Percentiles rank a stretch among this genome's conserved stretches.
These are phyloP conservation scores for Podila minutissima DNA, from an alignment of 192 early-diverging fungal species.

Conservation along the genomic window DNA sequence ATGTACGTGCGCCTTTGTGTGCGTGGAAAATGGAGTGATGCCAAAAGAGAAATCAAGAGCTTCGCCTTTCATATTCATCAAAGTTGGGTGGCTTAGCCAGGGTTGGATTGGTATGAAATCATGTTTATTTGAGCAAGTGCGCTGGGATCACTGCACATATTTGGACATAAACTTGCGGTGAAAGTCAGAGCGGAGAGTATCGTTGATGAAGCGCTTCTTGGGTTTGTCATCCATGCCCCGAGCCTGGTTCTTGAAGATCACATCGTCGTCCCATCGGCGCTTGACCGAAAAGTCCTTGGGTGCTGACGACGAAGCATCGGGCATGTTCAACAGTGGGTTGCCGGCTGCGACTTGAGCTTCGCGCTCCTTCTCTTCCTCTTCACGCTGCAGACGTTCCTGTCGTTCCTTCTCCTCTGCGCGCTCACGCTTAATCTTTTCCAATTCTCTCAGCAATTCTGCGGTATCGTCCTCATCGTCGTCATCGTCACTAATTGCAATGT, in stretches of 20 bases:
- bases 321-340: slow-evolving; percentile 85
- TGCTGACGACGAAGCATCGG: slow-evolving; percentile 11
- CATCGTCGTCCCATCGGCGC: slow-evolving; percentile 98
- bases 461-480: slow-evolving; percentile 94
- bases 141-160: slow-evolving; percentile 73
- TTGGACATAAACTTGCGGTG: slow-evolving; percentile 97
- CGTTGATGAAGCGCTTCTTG: slow-evolving; percentile 97
- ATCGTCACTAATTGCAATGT: slow-evolving; percentile 58
- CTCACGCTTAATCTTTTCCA: slow-evolving; percentile 94
- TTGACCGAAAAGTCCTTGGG: slow-evolving; percentile 83
- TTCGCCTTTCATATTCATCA: background rate
- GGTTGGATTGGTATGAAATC: background rate
- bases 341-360: slow-evolving; percentile 74
- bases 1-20: too few species aligned
- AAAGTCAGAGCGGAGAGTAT: slow-evolving; percentile 95
- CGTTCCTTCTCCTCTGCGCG: slow-evolving; percentile 91
- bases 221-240: slow-evolving; percentile 85
- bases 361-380: slow-evolving; percentile 65
- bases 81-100: slow-evolving; percentile 8
- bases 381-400: slow-evolving; percentile 60
- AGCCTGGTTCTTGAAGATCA: slow-evolving; percentile 98
- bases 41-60: background rate
- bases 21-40: background rate
- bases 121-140: slow-evolving; percentile 1
- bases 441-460: slow-evolving; percentile 81